A percentile compares a stretch with the other conserved stretches of the same genome.
Conservation (phyloP, 169 alveolate genomes). For the Blepharisma undulans region DNA sequence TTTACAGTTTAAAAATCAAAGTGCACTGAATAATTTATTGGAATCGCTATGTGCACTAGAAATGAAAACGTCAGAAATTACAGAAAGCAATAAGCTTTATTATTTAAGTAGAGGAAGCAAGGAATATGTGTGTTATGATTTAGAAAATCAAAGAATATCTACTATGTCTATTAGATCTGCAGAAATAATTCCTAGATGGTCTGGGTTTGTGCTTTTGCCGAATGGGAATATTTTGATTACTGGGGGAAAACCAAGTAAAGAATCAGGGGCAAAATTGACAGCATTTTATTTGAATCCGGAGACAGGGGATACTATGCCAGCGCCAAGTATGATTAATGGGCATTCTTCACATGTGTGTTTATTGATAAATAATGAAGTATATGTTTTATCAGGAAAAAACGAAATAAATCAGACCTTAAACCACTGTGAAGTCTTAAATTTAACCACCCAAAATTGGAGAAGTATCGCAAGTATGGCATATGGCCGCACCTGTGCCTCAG, state of each 20-base stretch:
- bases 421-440: conserved; percentile 23
- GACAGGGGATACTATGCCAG: neutral
- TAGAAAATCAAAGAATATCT: neutral
- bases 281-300: neutral
- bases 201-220: neutral
- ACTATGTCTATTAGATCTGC: neutral
- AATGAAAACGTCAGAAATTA: neutral
- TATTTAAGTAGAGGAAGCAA: conserved; percentile 28
- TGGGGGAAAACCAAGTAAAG: conserved; percentile 21
- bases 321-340: conserved; percentile 11
- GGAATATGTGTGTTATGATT: neutral
- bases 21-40: neutral
- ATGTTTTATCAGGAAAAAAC: conserved; percentile 36
- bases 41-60: neutral
- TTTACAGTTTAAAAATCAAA: neutral
- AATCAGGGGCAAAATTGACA: conserved; percentile 22
- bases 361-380: neutral
- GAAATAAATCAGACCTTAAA: neutral
- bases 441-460: neutral
- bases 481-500: conserved; percentile 34
- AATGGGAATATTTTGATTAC: conserved; percentile 25
- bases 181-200: conserved; percentile 10
- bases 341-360: conserved; percentile 37
- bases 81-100: neutral
- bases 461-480: neutral